Base-by-base conservation (phyloP, 164 flowering plant species). In the Buxus sempervirens region DNA sequence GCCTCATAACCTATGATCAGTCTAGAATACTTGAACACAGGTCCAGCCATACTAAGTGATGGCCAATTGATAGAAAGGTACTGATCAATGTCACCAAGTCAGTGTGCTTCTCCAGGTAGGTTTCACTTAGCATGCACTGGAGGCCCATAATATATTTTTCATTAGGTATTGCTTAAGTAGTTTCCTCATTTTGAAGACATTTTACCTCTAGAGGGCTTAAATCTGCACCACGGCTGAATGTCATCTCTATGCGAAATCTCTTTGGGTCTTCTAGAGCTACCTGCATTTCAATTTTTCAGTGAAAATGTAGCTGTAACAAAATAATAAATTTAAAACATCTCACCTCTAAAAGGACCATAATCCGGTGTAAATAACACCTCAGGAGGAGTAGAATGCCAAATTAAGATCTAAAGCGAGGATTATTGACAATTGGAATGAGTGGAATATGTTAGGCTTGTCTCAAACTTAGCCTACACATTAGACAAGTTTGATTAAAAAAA, bases 211-310 rank as follows among this genome's bases (percentile, higher is more conserved):
- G 73, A 15, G 99, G 97, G 68, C 96, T 92, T 62, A 90, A 77
- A 84, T 95, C 99, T 69, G 99, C 99, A 70, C 99, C 99, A 54
- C 99, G 90, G 77, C 99, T 95, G 74, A 90, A 95, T 6, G 98
- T 90, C 88, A 95, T 77, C 80, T 95, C 99, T 25, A 92, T 66
- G 28, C 97, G 96, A 66, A 75, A 95, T 69, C 90, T 87, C 77
- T 87, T 87, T 41, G 97, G 97, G 73, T 92, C 97, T 81, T 92
- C 97, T 24, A 90, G 69, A 70, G 90, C 66, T n/a, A 90, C 90
- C 97, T 95, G 91, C 78, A 77, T 55, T 64, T 23, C 66, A 74
- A 61, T 64, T 67, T 26, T 56, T 16, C 25, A 64, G 42, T 27
- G 21, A 32, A 7, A 32, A 32, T n/a, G n/a, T n/a, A n/a, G n/a